These are phyloP conservation scores for Brassica balearica DNA, from an alignment of 441 rosid genomes.

Conservation along the genomic window DNA sequence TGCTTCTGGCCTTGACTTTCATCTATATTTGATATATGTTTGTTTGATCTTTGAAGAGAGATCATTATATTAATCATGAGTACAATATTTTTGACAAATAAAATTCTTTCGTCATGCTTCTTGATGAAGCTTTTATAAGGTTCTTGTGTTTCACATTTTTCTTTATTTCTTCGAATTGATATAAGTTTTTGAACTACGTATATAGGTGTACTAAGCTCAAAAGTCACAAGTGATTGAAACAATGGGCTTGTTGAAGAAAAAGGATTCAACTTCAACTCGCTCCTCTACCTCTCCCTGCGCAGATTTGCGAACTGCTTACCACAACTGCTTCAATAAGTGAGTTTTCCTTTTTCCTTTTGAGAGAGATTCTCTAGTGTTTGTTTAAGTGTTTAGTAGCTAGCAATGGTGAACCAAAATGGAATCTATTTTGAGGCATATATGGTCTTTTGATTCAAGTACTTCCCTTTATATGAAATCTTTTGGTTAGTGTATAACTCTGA, in stretches of 20 bases:
- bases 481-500: neutral
- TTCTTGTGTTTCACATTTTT: neutral
- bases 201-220: constrained; percentile 32
- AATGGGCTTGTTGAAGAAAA: constrained; percentile 40
- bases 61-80: neutral
- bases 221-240: constrained; percentile 43
- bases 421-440: neutral
- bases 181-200: neutral
- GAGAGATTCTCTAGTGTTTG: neutral
- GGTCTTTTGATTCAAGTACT: neutral
- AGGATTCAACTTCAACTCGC: constrained; percentile 40
- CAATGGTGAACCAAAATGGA: neutral
- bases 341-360: neutral
- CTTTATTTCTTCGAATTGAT: neutral
- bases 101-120: neutral
- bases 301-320: constrained; percentile 69
- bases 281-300: constrained; percentile 81
- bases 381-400: constrained; percentile 6
- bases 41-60: constrained; percentile 17
- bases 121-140: neutral
- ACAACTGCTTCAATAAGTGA: constrained; percentile 86
- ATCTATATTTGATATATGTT: constrained; percentile 15
- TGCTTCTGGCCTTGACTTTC: neutral
- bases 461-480: constrained; percentile 14
- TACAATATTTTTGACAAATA: neutral